Base-by-base conservation (phyloP, 345 rosid genomes). In the Litchi chinensis region DNA sequence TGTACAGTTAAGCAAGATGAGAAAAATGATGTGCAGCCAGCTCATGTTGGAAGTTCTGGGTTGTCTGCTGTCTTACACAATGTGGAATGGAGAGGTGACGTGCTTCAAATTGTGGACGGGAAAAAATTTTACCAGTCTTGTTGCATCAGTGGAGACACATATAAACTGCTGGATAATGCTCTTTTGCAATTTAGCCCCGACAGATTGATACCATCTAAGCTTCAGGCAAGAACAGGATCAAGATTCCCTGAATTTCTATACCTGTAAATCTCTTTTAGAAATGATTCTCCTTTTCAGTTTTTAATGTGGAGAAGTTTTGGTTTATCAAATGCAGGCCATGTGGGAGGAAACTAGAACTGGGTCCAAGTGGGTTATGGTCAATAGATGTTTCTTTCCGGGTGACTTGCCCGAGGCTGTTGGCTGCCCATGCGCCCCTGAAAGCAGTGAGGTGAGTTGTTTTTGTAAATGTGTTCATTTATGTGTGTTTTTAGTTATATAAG, bases 351-450 rank as follows among this genome's bases (percentile, higher is more conserved):
- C 46, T 37, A 76, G 77, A 75, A 85, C 86, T 48, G 91, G 92
- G 39, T 83, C 81, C 70, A 92, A 87, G 84, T 92, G 91, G 90
- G 88, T 90, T 70, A 75, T 74, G 79, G 86, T 88, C 24, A 83
- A 77, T 63, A 88, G 82, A 85, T 92, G 90, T 81, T 90, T 85
- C 85, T 90, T 87, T 84, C 93, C 93, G n/a, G 78, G 76, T 65
- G 91, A 90, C 84, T 88, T 92, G 79, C 95, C 91, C 1, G 85
- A 86, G 79, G 88, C 84, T 68, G 92, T 86, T 50, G 88, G 87
- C 68, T 85, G 76, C 72, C 95, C 93, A 66, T 87, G 84, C 79
- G 64, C 87, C 60, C 84, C 90, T 71, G 89, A 89, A 83, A 85
- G 75, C 84, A 84, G 83, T 43, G 95, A 92, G 91, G 95, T 90